Evolutionary conservation across 371 early-diverging fungal species (phyloP).

Genomic region (Sanchytrium tribonematis): DNA sequence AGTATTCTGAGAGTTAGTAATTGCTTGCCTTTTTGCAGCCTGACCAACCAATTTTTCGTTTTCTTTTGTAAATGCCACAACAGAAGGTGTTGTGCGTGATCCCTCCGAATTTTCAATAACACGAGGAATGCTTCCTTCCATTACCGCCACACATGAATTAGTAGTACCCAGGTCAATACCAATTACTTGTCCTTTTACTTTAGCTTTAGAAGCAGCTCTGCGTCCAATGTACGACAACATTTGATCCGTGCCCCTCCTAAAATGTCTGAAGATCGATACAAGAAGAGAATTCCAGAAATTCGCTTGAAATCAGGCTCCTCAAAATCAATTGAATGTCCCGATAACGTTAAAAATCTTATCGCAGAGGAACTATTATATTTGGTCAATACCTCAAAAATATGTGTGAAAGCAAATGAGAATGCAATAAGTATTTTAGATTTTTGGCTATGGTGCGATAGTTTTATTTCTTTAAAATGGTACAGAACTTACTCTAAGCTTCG

Average conservation of each 20-base stretch:
- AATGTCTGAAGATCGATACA: not conserved
- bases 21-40: slow-evolving; percentile 81
- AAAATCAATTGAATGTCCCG: not conserved
- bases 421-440: not conserved
- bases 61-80: slow-evolving; percentile 74
- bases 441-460: not conserved
- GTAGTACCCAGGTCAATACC: slow-evolving; percentile 99
- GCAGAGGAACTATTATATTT: not conserved
- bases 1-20: slow-evolving; percentile 77
- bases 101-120: slow-evolving; percentile 93
- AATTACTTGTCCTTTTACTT: slow-evolving; percentile 65
- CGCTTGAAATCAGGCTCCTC: not conserved
- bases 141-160: slow-evolving; percentile 90
- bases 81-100: slow-evolving; percentile 86
- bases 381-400: not conserved
- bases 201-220: slow-evolving; percentile 9
- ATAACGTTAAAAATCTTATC: not conserved
- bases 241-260: not conserved
- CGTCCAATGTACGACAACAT: slow-evolving; percentile 1
- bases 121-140: slow-evolving; percentile 82
- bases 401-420: not conserved
- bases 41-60: slow-evolving; percentile 73
- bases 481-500: not conserved
- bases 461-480: not conserved
- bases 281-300: not conserved